phyloP scores from a whole-genome alignment of 148 eudicot species.

The Camellia japonica region DNA sequence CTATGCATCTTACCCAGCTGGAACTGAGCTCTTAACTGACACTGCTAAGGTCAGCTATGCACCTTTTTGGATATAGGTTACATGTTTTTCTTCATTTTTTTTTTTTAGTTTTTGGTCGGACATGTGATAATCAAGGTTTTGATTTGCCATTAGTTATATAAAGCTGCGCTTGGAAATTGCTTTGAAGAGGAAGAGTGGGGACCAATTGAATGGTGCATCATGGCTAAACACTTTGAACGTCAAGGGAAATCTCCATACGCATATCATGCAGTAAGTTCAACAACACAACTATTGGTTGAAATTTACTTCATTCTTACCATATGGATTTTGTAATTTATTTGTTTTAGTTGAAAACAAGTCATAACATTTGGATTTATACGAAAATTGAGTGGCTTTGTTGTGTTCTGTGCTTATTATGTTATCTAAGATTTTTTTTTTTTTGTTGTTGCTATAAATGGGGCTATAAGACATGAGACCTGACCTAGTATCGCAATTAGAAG shows the following conservation, averaged over 20 bases:
- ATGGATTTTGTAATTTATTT: background rate
- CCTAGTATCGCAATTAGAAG: background rate
- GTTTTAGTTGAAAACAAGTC: background rate
- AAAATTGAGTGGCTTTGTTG: background rate
- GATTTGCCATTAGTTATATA: conserved; percentile 52
- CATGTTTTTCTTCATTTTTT: background rate
- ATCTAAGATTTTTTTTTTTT: too few relatives aligned
- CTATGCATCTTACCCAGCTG: conserved; percentile 92
- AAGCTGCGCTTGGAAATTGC: conserved; percentile 87
- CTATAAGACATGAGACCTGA: background rate
- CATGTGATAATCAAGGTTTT: conserved; percentile 8
- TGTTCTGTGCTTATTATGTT: background rate
- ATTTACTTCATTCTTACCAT: background rate
- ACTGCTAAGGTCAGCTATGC: conserved; percentile 54
- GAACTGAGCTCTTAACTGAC: conserved; percentile 89
- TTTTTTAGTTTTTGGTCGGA: background rate
- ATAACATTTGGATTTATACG: background rate
- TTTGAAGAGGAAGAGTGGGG: conserved; percentile 97
- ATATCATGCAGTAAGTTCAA: conserved; percentile 77
- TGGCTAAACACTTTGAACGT: conserved; percentile 92
- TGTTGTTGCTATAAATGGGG: background rate
- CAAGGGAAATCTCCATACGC: conserved; percentile 97
- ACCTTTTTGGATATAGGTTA: background rate
- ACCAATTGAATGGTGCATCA: conserved; percentile 74
- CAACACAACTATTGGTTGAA: background rate